phyloP scores from a whole-genome alignment of 495 filamentous ascomycete genomes.

The Pyrenula massariospora region DNA sequence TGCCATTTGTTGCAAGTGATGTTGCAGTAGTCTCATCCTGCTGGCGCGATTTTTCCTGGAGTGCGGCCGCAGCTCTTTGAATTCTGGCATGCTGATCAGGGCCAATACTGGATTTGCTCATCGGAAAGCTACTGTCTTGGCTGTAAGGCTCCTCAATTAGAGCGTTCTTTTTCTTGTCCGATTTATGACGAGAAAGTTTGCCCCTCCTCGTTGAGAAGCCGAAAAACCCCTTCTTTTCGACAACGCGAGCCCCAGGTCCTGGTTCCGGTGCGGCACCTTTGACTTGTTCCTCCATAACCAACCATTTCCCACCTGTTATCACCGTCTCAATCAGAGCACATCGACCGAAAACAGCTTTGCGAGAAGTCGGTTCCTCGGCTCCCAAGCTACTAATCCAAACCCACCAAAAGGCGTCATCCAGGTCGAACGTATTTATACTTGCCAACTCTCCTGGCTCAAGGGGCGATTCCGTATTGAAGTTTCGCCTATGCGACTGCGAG shows the following conservation, averaged over 20 bases:
- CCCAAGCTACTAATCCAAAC: conserved; percentile 98
- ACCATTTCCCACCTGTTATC: conserved; percentile 73
- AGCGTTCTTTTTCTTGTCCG: conserved; percentile 40
- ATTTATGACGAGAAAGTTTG: conserved; percentile 55
- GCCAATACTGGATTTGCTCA: conserved; percentile 80
- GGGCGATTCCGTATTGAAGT: conserved; percentile 46
- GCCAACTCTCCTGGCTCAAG: conserved; percentile 90
- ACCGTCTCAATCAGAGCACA: conserved; percentile 85
- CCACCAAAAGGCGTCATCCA: conserved; percentile 99
- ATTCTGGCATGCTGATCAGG: conserved; percentile 89
- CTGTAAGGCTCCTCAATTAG: conserved; percentile 40
- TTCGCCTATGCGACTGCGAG: conserved; percentile 75
- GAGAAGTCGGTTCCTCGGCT: conserved; percentile 67
- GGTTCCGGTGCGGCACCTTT: conserved; percentile 83
- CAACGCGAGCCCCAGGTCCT: conserved; percentile 75
- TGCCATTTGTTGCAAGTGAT: conserved; percentile 10
- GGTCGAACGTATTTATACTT: conserved; percentile 71
- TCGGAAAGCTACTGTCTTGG: conserved; percentile 34
- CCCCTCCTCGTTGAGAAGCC: conserved; percentile 66
- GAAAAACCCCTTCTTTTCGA: conserved; percentile 87
- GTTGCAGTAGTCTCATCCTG: conserved; percentile 32
- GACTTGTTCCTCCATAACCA: conserved; percentile 92
- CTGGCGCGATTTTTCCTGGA: conserved; percentile 59
- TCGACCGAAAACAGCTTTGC: conserved; percentile 88
- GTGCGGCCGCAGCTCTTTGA: conserved; percentile 72